Base-by-base conservation (phyloP, 768 basidiomycete genomes). In the Hirschioporus abietinus region DNA sequence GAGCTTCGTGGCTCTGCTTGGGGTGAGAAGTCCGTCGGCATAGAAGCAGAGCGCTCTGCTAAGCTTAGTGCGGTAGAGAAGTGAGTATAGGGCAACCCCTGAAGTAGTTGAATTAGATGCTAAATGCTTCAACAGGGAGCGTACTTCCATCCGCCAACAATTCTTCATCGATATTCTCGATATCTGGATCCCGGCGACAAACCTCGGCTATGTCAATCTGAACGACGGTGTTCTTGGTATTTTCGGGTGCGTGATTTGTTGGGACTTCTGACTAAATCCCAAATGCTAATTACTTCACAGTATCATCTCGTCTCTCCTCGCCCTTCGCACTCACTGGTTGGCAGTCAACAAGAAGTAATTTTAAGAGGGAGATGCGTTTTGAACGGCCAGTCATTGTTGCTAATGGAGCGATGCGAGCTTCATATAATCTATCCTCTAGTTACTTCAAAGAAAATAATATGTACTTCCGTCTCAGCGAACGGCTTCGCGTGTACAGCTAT, bases 141-240 rank as follows among this genome's bases (percentile, higher is more conserved):
- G 88, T 61, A 80, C 82, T 61, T 86, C 84, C 6, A 83, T 88
- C 34, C 86, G 88, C 30, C 85, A 86, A 69, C 97, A 99, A 76
- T 85, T 99, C 71, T 78, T 90, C 65, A 87, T 92, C 67, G 97
- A 99, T 75, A 73, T 86, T 23, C 80, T 95, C 66, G 97, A 99
- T 74, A 77, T 95, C 67, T 96, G 90, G 88, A 87, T 96, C 71
- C 97, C 97, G 6, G 91, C 94, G 7, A 88, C 89, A 23, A 90
- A 85, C 66, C 83, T 95, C 57, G 92, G 90, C 18, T 78, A 92
- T 64, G 82, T 88, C 69, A 84, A 85, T 70, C 71, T 96, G 70
- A 93, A 90, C 73, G 97, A 99, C 68, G 96, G 96, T 26, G 73
- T 86, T 23, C 78, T 96, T 30, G 96, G 97, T 65, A 80, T 92